Conservation (phyloP, 768 basidiomycete species). For the Dentipellis sp. region DNA sequence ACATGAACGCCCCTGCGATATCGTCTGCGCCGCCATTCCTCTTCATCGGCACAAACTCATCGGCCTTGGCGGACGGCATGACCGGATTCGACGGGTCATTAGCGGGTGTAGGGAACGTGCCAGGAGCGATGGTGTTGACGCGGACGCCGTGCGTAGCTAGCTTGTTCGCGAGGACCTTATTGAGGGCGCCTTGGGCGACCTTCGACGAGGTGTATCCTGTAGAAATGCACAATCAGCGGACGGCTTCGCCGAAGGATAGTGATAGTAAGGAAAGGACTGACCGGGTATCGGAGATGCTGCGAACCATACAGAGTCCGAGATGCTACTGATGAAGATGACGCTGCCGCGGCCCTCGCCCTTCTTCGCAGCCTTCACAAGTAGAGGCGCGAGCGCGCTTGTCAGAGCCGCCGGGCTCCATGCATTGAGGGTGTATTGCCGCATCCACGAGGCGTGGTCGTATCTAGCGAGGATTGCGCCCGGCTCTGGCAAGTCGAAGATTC, state of each 20-base stretch:
- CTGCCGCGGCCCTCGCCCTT: too few species aligned
- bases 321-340: too few species aligned
- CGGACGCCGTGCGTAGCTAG: too few species aligned
- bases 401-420: slow-evolving; percentile 62
- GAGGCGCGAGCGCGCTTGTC: slow-evolving; percentile 67
- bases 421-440: slow-evolving; percentile 72
- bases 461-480: slow-evolving; percentile 49
- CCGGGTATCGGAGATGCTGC: slow-evolving; percentile 65
- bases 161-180: too few species aligned
- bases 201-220: too few species aligned
- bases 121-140: too few species aligned
- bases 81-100: slow-evolving; percentile 10
- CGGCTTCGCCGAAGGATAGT: too few species aligned
- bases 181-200: too few species aligned
- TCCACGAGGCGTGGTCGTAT: slow-evolving; percentile 56
- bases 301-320: slow-evolving; percentile 27
- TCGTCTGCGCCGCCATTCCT: slow-evolving; percentile 52
- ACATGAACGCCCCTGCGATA: slow-evolving; percentile 67
- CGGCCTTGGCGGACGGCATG: slow-evolving; percentile 25
- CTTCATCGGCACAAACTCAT: slow-evolving; percentile 44
- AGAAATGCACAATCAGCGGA: too few species aligned
- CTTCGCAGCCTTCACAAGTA: slow-evolving; percentile 15
- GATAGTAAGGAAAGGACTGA: slow-evolving; percentile 38
- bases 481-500: slow-evolving; percentile 47
- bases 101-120: too few species aligned